A percentile compares a stretch with the other conserved stretches of the same genome.
phyloP scores from a whole-genome alignment of 257 asterid genomes.

The Capsicum pubescens region DNA sequence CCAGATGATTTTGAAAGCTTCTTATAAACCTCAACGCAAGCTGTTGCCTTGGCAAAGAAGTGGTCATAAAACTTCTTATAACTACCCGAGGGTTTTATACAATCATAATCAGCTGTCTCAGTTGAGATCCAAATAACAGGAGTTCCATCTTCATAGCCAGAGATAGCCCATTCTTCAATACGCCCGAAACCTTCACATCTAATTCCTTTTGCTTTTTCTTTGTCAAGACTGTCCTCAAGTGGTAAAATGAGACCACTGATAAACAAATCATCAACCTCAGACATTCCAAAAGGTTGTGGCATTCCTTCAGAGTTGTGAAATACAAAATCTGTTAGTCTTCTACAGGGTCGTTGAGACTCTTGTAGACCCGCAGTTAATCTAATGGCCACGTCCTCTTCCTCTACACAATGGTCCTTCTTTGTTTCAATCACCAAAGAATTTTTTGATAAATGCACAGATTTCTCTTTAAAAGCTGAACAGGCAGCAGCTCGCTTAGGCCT shows the following conservation, averaged over 20 bases:
- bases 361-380: conserved; percentile 64
- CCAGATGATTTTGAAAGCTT: conserved; percentile 70
- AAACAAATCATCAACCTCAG: conserved; percentile 72
- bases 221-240: conserved; percentile 59
- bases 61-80: conserved; percentile 76
- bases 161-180: conserved; percentile 87
- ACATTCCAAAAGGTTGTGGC: conserved; percentile 83
- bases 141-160: conserved; percentile 92
- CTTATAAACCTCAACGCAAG: conserved; percentile 78
- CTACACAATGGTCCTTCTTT: conserved; percentile 54
- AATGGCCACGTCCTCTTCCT: conserved; percentile 78
- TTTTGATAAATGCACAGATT: conserved; percentile 47
- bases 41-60: conserved; percentile 79
- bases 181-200: conserved; percentile 91
- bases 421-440: conserved; percentile 60
- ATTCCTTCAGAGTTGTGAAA: conserved; percentile 71
- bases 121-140: conserved; percentile 90
- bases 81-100: conserved; percentile 74
- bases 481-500: conserved; percentile 93
- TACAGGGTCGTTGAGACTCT: conserved; percentile 70
- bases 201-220: conserved; percentile 64
- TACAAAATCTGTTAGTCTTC: conserved; percentile 72
- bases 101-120: conserved; percentile 81
- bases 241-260: conserved; percentile 76
- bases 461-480: conserved; percentile 75